These are phyloP conservation scores for Collybiopsis confluens DNA, from an alignment of 768 basidiomycete genomes.

Conservation along the genomic window DNA sequence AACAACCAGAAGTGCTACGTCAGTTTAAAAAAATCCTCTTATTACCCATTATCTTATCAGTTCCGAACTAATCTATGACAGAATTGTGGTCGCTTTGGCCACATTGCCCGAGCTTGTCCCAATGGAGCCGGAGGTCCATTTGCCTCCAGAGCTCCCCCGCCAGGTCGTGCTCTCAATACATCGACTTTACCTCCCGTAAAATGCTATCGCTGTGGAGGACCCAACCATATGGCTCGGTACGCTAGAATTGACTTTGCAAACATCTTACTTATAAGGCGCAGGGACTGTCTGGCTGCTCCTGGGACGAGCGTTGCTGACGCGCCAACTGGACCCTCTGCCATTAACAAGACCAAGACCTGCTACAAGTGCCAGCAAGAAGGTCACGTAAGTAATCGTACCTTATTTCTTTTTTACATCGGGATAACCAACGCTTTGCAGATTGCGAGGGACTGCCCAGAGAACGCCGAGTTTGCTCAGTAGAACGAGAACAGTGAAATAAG, in stretches of 20 bases:
- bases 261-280: no score
- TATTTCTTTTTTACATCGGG: neutral
- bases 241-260: conserved; percentile 11
- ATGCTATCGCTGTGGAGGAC: conserved; percentile 86
- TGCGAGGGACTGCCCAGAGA: conserved; percentile 63
- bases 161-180: conserved; percentile 71
- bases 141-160: conserved; percentile 66
- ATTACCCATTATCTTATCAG: neutral
- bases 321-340: conserved; percentile 40
- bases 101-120: conserved; percentile 76
- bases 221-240: conserved; percentile 83
- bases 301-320: conserved; percentile 47
- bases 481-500: neutral
- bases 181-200: conserved; percentile 78
- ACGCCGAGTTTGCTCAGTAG: conserved; percentile 45
- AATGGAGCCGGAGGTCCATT: conserved; percentile 44
- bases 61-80: conserved; percentile 20
- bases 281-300: conserved; percentile 79
- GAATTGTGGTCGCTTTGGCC: conserved; percentile 82
- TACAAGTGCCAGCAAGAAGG: conserved; percentile 88
- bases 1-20: conserved; percentile 83
- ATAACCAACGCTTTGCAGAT: conserved; percentile 34
- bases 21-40: conserved; percentile 28
- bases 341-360: conserved; percentile 73
- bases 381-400: conserved; percentile 52